These are phyloP conservation scores for Colletotrichum melonis DNA, from an alignment of 2,329 filamentous ascomycete genomes.

Conservation along the genomic window DNA sequence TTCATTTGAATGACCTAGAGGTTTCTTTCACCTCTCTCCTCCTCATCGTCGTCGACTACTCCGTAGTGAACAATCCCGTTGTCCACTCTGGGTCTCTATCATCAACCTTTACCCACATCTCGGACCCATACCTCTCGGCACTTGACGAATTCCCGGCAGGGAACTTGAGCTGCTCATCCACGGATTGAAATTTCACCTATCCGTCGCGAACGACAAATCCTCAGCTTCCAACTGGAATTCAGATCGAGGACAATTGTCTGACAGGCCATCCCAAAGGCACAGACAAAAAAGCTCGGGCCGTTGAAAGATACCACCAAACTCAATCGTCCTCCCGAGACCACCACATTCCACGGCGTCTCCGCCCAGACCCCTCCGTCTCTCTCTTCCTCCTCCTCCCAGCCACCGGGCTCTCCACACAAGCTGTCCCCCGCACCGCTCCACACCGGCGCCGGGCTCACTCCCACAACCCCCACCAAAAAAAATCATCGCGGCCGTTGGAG, in stretches of 20 bases:
- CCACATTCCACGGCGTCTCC: constrained; percentile 25
- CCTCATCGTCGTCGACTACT: background rate
- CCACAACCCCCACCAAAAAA: background rate
- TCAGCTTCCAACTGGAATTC: background rate
- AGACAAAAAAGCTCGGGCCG: background rate
- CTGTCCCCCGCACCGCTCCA: background rate
- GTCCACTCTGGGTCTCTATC: background rate
- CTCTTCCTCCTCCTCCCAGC: background rate
- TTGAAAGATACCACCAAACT: background rate
- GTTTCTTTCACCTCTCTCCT: background rate
- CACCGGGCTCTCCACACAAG: background rate
- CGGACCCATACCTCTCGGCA: background rate
- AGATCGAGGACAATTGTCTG: background rate
- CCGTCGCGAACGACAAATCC: background rate
- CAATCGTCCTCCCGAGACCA: constrained; percentile 1
- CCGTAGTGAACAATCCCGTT: background rate
- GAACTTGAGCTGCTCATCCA: background rate
- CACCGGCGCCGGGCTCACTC: background rate
- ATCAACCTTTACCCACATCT: background rate
- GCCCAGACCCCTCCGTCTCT: background rate
- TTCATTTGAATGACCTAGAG: background rate
- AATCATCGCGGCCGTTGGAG: background rate
- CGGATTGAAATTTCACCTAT: background rate
- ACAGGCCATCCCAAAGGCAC: background rate
- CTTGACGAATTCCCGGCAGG: background rate